phyloP scores from a whole-genome alignment of 2,329 filamentous ascomycete species.

The Diplodia mutila region DNA sequence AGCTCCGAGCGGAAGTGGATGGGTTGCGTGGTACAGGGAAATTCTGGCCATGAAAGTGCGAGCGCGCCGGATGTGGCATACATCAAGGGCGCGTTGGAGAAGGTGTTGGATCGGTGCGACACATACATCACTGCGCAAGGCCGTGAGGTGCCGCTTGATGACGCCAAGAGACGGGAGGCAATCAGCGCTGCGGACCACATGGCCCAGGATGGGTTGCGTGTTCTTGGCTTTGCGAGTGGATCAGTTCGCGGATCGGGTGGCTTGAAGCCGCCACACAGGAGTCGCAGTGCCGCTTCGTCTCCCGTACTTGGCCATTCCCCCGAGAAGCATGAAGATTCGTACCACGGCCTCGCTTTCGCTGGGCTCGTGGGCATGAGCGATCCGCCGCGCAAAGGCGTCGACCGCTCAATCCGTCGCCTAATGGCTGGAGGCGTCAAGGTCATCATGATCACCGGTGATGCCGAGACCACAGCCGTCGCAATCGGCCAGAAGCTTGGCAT shows the following conservation, averaged over 20 bases:
- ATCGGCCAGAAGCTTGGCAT: conserved; percentile 97
- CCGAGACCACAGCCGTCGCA: conserved; percentile 89
- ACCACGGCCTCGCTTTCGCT: conserved; percentile 83
- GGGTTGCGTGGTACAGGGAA: conserved; percentile 77
- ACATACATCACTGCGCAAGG: conserved; percentile 88
- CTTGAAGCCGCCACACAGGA: conserved; percentile 28
- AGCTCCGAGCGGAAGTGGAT: conserved; percentile 99
- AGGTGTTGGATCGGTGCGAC: conserved; percentile 82
- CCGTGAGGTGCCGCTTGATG: conserved; percentile 82
- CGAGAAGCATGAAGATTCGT: conserved; percentile 65
- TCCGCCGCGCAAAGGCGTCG: conserved; percentile 87
- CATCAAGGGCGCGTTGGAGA: conserved; percentile 92
- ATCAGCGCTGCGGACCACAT: conserved; percentile 80
- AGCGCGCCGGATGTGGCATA: conserved; percentile 81
- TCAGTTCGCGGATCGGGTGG: conserved; percentile 46
- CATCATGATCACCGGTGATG: conserved; percentile 98
- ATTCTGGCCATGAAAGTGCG: conserved; percentile 53
- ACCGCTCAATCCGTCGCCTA: conserved; percentile 82
- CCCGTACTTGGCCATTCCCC: conserved; percentile 31
- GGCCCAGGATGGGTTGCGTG: conserved; percentile 85
- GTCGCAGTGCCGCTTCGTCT: conserved; percentile 38
- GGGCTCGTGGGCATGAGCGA: conserved; percentile 97
- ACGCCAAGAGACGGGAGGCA: conserved; percentile 72
- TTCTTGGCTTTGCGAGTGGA: conserved; percentile 92
- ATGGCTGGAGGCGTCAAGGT: conserved; percentile 96